Conservation (phyloP, 1,284 basidiomycete species). For the Apiotrichum gamsii region DNA sequence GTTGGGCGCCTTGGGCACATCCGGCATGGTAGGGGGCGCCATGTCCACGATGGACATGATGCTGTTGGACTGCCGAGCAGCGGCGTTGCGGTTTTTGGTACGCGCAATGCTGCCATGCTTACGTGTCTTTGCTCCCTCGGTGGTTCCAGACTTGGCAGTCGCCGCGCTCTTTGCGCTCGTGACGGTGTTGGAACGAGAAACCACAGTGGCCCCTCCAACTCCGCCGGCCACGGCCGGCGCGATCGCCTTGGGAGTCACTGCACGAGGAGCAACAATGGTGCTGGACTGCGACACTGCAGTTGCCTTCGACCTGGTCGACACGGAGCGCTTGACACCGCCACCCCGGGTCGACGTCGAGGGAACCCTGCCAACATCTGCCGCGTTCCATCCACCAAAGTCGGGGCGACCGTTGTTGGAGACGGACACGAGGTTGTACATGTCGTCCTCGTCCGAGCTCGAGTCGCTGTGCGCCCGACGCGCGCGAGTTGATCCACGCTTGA, state of each 20-base stretch:
- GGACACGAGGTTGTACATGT: constrained; percentile 30
- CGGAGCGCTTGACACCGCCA: constrained; percentile 21
- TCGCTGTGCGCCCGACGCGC: constrained; percentile 27
- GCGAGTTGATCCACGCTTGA: constrained; percentile 26
- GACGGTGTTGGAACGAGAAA: constrained; percentile 6
- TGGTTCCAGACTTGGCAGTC: constrained; percentile 1
- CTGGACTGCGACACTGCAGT: constrained; percentile 25
- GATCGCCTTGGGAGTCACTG: not conserved
- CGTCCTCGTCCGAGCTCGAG: constrained; percentile 38
- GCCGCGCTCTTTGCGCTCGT: constrained; percentile 5
- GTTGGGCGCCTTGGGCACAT: constrained; percentile 45
- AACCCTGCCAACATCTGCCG: constrained; percentile 33
- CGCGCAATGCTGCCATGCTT: constrained; percentile 33
- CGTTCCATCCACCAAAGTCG: constrained; percentile 26
- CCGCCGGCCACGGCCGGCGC: not conserved
- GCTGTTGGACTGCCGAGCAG: constrained; percentile 17
- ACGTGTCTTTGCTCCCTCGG: constrained; percentile 25
- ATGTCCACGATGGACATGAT: constrained; percentile 39
- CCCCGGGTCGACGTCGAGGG: not conserved
- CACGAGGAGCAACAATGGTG: not conserved
- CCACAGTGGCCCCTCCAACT: too few species aligned
- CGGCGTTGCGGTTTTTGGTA: constrained; percentile 16
- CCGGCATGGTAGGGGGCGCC: constrained; percentile 38
- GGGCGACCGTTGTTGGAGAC: constrained; percentile 34
- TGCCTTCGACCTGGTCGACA: constrained; percentile 28